Percentiles rank a stretch among this genome's conserved stretches.
phyloP scores from a whole-genome alignment of 163 green algal genomes.

The Scenedesmus sp. region DNA sequence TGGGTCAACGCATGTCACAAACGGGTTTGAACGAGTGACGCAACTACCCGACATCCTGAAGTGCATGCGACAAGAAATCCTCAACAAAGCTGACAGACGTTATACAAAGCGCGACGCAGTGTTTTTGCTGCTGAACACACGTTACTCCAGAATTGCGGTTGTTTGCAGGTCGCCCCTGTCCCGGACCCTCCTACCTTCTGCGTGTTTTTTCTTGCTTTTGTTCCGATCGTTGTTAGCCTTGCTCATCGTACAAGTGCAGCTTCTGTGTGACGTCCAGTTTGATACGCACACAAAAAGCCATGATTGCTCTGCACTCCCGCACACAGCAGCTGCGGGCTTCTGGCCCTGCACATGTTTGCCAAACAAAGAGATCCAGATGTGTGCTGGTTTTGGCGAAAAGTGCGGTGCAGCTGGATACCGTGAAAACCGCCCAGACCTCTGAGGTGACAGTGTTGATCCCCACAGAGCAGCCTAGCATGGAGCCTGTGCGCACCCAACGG shows the following conservation, averaged over 20 bases:
- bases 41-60: background rate
- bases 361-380: background rate
- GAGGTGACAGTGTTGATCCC: constrained; percentile 34
- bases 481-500: background rate
- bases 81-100: too few relatives aligned
- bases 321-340: background rate
- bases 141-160: background rate
- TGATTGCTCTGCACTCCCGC: background rate
- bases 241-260: background rate
- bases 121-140: background rate
- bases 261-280: background rate
- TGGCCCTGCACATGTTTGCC: background rate
- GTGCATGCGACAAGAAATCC: too few relatives aligned
- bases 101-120: background rate
- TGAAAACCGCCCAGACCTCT: background rate
- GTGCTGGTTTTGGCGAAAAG: background rate
- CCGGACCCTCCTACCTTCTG: background rate
- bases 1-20: background rate
- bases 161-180: background rate
- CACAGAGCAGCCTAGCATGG: constrained; percentile 19
- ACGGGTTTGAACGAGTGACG: background rate
- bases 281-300: background rate
- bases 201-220: background rate
- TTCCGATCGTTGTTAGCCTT: background rate
- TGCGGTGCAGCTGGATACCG: background rate